phyloP scores from a whole-genome alignment of 345 rosid species.

The Geranium brycei region DNA sequence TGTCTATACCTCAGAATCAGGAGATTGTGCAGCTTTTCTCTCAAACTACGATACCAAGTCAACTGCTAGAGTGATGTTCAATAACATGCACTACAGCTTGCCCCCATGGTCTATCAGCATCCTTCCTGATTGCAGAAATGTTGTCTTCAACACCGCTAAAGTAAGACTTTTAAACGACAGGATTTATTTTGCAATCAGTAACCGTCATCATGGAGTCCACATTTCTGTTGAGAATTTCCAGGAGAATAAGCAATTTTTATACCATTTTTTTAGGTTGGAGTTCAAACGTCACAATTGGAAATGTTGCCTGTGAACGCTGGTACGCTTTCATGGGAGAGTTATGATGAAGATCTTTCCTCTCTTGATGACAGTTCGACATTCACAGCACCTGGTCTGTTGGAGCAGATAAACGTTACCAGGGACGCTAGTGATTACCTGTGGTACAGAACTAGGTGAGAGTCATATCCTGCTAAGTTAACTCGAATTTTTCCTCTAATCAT shows the following conservation, averaged over 20 bases:
- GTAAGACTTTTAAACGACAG: conserved; percentile 19
- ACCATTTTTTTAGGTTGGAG: conserved; percentile 54
- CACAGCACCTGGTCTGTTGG: conserved; percentile 65
- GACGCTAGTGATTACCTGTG: conserved; percentile 84
- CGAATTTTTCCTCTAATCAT: neutral
- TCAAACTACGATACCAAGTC: conserved; percentile 84
- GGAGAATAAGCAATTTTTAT: neutral
- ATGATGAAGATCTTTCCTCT: conserved; percentile 69
- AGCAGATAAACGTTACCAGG: conserved; percentile 83
- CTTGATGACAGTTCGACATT: conserved; percentile 51
- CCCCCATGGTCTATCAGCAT: conserved; percentile 99
- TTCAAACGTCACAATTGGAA: conserved; percentile 83
- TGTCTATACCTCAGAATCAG: conserved; percentile 65
- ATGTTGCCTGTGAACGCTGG: conserved; percentile 58
- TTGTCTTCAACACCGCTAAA: conserved; percentile 93
- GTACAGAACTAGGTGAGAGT: conserved; percentile 76
- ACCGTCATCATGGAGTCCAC: neutral
- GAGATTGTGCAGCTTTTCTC: conserved; percentile 90
- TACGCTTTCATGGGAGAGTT: conserved; percentile 73
- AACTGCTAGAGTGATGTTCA: conserved; percentile 68
- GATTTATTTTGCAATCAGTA: neutral
- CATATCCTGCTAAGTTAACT: neutral
- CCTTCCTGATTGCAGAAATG: conserved; percentile 96
- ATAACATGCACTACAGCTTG: conserved; percentile 88
- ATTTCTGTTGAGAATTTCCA: neutral